Evolutionary conservation across 495 filamentous ascomycete species (phyloP), one percentile per base, ranked within the genome.

Genomic region (Hapsidospora chrysogenum): DNA sequence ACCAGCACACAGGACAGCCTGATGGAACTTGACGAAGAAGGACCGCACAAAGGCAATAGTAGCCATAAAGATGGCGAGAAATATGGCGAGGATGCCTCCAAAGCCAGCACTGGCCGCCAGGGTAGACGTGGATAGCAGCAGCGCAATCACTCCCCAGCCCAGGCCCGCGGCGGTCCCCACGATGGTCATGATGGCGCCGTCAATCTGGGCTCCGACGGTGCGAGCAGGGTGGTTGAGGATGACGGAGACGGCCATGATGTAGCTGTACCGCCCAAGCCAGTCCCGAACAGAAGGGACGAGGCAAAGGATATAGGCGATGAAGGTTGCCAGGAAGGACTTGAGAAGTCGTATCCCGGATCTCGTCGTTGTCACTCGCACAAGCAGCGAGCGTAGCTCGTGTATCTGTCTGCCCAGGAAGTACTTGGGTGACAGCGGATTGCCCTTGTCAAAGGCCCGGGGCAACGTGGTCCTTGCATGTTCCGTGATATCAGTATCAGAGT

Each of bases 171-270:
- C 59, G 2, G 63, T 65, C 9, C 69, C 69, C 17, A 69, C 10
- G 25, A 58, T 58, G 9, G 70, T 73, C 19, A 69, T 51, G 33
- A 62, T 40, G 6, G 63, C 53, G 10, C 67, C 69, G 41, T 72
- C 69, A 31, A 74, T 48, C 38, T 73, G 68, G 22, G 66, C 58
- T 16, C 69, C 69, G 29, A 70, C 29, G 4, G 68, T 61, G 28
- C 69, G 50, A 13, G 63, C 63, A 8, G 69, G 56, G 43, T 73
- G 69, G 40, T 66, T 72, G 30, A 72, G 36, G 13, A 73, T 54
- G 3, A 60, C 53, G 7, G 67, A 70, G 29, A 73, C 44, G 5
- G 57, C 57, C 43, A 67, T 59, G 39, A 70, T 60, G 41, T 70
- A 72, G 34, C 49, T 55, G 38, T 70, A 69, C 15, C 51, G 56